Base-by-base conservation (phyloP, 2,329 filamentous ascomycete genomes). In the Aspergillus sp. region DNA sequence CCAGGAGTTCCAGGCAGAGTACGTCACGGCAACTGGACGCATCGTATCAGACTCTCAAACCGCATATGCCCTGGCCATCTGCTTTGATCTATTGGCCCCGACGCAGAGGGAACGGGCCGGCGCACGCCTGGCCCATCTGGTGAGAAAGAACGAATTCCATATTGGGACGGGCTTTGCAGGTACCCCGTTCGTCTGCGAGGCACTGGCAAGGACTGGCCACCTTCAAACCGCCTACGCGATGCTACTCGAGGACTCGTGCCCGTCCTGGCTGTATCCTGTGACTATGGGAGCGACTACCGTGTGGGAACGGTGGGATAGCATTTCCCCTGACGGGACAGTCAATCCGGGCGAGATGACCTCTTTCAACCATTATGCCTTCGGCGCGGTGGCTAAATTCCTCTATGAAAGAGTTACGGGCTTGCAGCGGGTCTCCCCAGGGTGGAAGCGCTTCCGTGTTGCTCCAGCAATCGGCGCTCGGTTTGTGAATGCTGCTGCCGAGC, bases 241-340 rank as follows among this genome's bases (percentile, higher is more conserved):
- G 74, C 55, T 77, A 0, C 63, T 71, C n/a, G 32, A 34, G n/a
- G 32, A 34, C 4, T n/a, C 11, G 4, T 64, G 62, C 20, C 71
- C 71, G 0, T 69, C 64, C 0, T 72, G 70, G 71, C 60, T 76
- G 3, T 74, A 73, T 45, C 68, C 66, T 6, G 62, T 75, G 5
- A 65, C 58, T 6, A 75, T 74, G 72, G 69, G 68, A 2, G 72
- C 68, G 0, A 77, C 75, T 0, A 76, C 73, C 0, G 68, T 70
- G 7, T 78, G 74, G 74, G 75, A 78, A 52, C 64, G 75, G 7
- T 77, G 74, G 74, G 69, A 77, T 53, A 69, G 64, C 43, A 66
- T 76, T 61, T 54, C 70, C 4, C 65, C 71, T 0, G 63, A 75
- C 45, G 71, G 70, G 2, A 59, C 52, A 1, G 63, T 76, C 44